Conservation (phyloP, 2,329 filamentous ascomycete species). For the Monilinia fructigena region DNA sequence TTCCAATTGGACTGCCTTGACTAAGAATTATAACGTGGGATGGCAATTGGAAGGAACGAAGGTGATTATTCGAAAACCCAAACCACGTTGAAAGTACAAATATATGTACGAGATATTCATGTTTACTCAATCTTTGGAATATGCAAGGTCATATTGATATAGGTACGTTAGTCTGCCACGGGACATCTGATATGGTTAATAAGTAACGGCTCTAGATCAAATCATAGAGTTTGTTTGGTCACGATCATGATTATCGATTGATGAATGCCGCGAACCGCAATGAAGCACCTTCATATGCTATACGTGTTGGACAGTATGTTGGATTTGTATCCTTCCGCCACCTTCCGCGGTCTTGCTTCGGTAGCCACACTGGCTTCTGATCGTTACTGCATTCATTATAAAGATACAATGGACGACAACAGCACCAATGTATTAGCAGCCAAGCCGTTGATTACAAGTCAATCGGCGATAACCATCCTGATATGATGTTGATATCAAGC, state of each 20-base stretch:
- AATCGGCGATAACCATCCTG: background rate
- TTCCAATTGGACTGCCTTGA: slow-evolving; percentile 70
- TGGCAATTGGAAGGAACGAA: slow-evolving; percentile 75
- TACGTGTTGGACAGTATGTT: background rate
- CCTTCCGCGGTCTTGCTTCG: no score
- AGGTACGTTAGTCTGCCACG: slow-evolving; percentile 6
- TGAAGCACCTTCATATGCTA: background rate
- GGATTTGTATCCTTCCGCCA: background rate
- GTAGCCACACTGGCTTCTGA: background rate
- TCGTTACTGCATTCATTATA: background rate
- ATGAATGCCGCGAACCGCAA: background rate
- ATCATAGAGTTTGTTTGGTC: slow-evolving; percentile 4
- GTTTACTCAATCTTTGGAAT: slow-evolving; percentile 1
- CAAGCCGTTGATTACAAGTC: background rate
- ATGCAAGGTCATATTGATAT: slow-evolving; percentile 8
- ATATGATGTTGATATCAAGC: background rate
- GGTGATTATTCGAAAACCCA: slow-evolving; percentile 72
- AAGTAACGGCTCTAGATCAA: background rate
- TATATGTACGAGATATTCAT: background rate
- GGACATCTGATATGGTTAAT: background rate
- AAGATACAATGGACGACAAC: no score
- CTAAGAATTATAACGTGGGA: slow-evolving; percentile 68
- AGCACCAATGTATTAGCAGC: background rate
- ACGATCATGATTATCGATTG: background rate
- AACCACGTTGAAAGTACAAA: slow-evolving; percentile 42